Percentiles rank a stretch among this genome's conserved stretches.
Evolutionary conservation across 352 stramenopile genomes (phyloP).

Genomic region (Phytophthora palmivora): DNA sequence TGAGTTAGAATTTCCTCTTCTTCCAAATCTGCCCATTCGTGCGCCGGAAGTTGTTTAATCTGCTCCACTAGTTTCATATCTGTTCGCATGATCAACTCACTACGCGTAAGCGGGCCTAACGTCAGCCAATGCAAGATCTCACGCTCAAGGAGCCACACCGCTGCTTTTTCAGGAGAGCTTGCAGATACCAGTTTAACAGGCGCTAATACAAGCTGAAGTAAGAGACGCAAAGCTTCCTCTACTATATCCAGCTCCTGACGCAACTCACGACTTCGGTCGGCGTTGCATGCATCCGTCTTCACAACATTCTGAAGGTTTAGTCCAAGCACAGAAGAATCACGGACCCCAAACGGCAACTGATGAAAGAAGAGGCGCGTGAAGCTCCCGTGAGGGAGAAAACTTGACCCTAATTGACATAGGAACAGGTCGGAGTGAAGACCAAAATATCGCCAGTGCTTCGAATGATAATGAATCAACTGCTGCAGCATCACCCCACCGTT

Average conservation of each 20-base stretch:
- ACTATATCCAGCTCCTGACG: slow-evolving; percentile 60
- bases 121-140: slow-evolving; percentile 84
- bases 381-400: slow-evolving; percentile 56
- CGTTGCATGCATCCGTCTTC: slow-evolving; percentile 13
- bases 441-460: slow-evolving; percentile 83
- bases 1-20: slow-evolving; percentile 83
- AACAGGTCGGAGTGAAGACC: slow-evolving; percentile 81
- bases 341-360: slow-evolving; percentile 50
- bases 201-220: slow-evolving; percentile 66
- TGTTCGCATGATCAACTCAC: slow-evolving; percentile 66
- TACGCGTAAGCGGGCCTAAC: slow-evolving; percentile 71
- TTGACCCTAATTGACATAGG: slow-evolving; percentile 61
- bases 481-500: slow-evolving; percentile 86
- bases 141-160: slow-evolving; percentile 62
- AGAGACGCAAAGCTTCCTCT: slow-evolving; percentile 68
- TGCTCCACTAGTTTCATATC: slow-evolving; percentile 82
- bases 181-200: slow-evolving; percentile 57
- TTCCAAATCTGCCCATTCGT: slow-evolving; percentile 66
- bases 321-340: slow-evolving; percentile 32
- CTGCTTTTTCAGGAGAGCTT: slow-evolving; percentile 34
- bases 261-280: slow-evolving; percentile 31
- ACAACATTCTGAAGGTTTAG: slow-evolving; percentile 8
- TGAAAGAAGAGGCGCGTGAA: slow-evolving; percentile 67
- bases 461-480: slow-evolving; percentile 83
- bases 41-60: slow-evolving; percentile 61